phyloP scores from a whole-genome alignment of 1,139 yeast genomes.

The Yamadazyma taylorii region DNA sequence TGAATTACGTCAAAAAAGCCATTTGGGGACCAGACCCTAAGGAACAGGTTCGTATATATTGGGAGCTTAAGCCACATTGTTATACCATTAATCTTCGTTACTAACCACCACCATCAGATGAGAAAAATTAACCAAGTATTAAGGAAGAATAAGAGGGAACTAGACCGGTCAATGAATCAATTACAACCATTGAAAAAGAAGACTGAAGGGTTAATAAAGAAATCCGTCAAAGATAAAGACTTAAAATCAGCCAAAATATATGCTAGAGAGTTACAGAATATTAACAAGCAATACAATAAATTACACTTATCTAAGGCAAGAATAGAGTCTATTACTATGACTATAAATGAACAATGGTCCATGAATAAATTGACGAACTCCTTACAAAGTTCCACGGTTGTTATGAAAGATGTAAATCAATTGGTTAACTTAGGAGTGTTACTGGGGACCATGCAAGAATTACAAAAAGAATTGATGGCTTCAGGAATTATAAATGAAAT shows the following conservation, averaged over 20 bases:
- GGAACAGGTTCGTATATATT: constrained; percentile 59
- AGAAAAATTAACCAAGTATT: constrained; percentile 78
- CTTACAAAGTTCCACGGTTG: constrained; percentile 72
- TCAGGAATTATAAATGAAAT: constrained; percentile 94
- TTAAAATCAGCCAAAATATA: constrained; percentile 70
- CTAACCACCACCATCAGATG: constrained; percentile 51
- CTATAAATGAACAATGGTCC: constrained; percentile 90
- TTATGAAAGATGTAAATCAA: constrained; percentile 87
- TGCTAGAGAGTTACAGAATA: constrained; percentile 78
- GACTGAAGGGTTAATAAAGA: constrained; percentile 72
- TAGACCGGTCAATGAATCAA: constrained; percentile 75
- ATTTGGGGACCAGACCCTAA: constrained; percentile 96
- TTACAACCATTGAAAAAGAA: constrained; percentile 64
- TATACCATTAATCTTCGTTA: too few relatives aligned
- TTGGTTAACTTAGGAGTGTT: constrained; percentile 79
- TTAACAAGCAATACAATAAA: constrained; percentile 72
- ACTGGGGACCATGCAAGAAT: constrained; percentile 79
- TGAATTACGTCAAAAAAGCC: constrained; percentile 78
- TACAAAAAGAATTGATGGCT: constrained; percentile 84
- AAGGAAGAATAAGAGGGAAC: constrained; percentile 80
- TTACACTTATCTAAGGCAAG: constrained; percentile 82
- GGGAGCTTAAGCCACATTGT: not conserved
- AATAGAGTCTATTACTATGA: constrained; percentile 80
- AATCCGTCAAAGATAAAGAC: constrained; percentile 79
- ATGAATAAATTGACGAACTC: constrained; percentile 81